Evolutionary conservation across 2,329 filamentous ascomycete species (phyloP), one percentile per base, ranked within the genome.

Genomic region (Fusarium illudens): DNA sequence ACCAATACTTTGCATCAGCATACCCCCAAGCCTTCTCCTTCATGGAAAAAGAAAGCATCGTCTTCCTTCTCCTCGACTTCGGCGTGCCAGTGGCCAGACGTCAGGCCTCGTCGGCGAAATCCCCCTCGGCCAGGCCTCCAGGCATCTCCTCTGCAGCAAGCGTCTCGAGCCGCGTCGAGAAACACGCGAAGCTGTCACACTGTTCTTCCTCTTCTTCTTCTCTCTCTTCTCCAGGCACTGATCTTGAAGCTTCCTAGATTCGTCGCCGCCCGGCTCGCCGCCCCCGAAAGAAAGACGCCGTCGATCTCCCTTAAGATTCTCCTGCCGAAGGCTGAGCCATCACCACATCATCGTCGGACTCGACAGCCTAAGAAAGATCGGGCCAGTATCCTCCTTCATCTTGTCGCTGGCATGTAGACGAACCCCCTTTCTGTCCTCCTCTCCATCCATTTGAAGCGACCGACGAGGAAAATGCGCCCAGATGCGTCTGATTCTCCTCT

Each of bases 141-240:
- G 37, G 59, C 4, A 60, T 58, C 37, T 62, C 53, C 17, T 55
- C 39, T 3, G 20, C n/a, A 5, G 55, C 56, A 22, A 67, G 65
- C 1, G 49, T 60, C 20, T 34, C 51, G n/a, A 68, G 29, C 17
- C 13, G 17, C 55, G 9, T 68, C 33, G 6, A 68, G 52, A 11
- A 65, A 58, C 37, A 57, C 56, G 3, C 59, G 42, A 4, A 71
- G 29, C 29, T 68, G 55, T 1, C 65, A 37, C 7, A 60, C 66
- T 6, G 48, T 60, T 20, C 57, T 32, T 19, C 65, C 50, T 34
- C 56, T 36, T 34, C 56, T 36, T 34, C 58, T 65, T 10, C 25
- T 27, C 25, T 27, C 25, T 27, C 25, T 15, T 60, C 58, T 19
- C 50, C 39, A 2, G 22, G 20, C 15, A 11, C 29, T 44, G 42